Conservation (phyloP, 495 filamentous ascomycete genomes). For the Echria macrotheca region DNA sequence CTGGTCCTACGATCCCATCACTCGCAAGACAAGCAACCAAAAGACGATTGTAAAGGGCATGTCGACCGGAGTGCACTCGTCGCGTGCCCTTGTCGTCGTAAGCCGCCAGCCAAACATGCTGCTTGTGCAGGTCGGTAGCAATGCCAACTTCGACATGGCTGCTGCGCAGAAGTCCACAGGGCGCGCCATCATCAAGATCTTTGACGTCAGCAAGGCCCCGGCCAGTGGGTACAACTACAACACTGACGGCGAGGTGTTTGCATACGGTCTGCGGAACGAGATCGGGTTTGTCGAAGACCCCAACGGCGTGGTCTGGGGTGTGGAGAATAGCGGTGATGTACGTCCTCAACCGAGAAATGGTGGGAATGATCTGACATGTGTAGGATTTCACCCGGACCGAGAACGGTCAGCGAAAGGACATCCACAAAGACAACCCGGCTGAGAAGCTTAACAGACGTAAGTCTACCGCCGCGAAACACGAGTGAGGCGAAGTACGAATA, state of each 20-base stretch:
- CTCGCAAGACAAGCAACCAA: constrained; percentile 38
- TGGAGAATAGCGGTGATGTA: constrained; percentile 65
- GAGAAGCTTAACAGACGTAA: constrained; percentile 67
- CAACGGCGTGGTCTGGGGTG: constrained; percentile 56
- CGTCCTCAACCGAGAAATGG: not conserved
- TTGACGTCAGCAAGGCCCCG: constrained; percentile 47
- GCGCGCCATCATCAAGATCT: constrained; percentile 56
- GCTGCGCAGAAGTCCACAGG: constrained; percentile 45
- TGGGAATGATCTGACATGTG: not conserved
- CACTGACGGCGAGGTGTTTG: constrained; percentile 50
- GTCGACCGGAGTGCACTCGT: constrained; percentile 52
- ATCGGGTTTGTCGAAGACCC: constrained; percentile 61
- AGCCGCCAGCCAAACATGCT: constrained; percentile 43
- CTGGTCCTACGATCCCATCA: constrained; percentile 53
- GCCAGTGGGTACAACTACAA: constrained; percentile 41
- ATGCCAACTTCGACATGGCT: constrained; percentile 52
- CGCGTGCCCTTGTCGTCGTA: constrained; percentile 55
- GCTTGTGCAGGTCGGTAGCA: constrained; percentile 56
- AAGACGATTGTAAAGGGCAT: constrained; percentile 52
- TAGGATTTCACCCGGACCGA: constrained; percentile 24
- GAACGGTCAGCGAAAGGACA: constrained; percentile 45
- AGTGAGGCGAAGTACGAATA: no score
- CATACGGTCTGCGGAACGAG: constrained; percentile 63
- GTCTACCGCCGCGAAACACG: no score
- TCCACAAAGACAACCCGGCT: constrained; percentile 62